Conservation (phyloP, 2,329 filamentous ascomycete genomes). For the Cyclaneusma minus region DNA sequence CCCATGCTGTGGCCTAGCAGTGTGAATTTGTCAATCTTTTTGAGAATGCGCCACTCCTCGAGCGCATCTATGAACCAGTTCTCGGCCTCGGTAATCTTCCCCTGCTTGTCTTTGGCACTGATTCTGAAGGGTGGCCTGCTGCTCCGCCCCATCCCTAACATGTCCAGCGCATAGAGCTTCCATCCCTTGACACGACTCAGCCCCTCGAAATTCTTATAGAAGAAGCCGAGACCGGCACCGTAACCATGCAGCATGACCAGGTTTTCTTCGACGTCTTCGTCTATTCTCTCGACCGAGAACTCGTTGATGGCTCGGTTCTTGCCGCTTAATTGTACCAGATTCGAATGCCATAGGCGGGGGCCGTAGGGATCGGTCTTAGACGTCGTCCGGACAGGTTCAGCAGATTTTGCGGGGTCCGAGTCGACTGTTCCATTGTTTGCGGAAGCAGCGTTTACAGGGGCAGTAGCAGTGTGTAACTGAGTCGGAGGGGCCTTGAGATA, state of each 20-base stretch:
- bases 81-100: slow-evolving; percentile 78
- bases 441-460: slow-evolving; percentile 28
- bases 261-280: slow-evolving; percentile 66
- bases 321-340: slow-evolving; percentile 70
- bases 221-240: slow-evolving; percentile 89
- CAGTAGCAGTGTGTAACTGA: slow-evolving; percentile 35
- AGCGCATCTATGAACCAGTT: slow-evolving; percentile 92
- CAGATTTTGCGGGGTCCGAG: slow-evolving; percentile 24
- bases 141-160: slow-evolving; percentile 89
- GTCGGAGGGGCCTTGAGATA: slow-evolving; percentile 55
- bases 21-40: slow-evolving; percentile 85
- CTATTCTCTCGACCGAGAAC: slow-evolving; percentile 73
- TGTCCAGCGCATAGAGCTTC: slow-evolving; percentile 85
- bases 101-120: slow-evolving; percentile 62
- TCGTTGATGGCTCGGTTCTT: slow-evolving; percentile 85
- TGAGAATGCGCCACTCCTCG: slow-evolving; percentile 85
- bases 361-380: slow-evolving; percentile 62
- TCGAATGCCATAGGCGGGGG: slow-evolving; percentile 70
- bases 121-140: slow-evolving; percentile 73
- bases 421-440: too few species aligned
- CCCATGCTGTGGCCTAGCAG: slow-evolving; percentile 86
- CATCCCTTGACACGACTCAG: slow-evolving; percentile 66
- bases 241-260: slow-evolving; percentile 96
- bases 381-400: slow-evolving; percentile 24
- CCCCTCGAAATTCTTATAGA: slow-evolving; percentile 94